Conservation (phyloP, 805 yeast species). For the Candida manassasensis region DNA sequence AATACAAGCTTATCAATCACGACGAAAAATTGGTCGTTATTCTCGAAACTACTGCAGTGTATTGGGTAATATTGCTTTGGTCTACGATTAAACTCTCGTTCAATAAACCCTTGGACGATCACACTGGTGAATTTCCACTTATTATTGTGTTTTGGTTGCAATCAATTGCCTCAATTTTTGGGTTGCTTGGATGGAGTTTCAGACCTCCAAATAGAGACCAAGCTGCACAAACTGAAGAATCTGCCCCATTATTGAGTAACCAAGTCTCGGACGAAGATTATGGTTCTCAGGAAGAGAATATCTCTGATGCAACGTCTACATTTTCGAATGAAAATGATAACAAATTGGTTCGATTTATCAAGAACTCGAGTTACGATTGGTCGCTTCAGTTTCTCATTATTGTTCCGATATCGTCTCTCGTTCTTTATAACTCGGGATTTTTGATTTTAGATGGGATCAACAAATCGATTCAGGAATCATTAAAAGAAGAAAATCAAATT, state of each 20-base stretch:
- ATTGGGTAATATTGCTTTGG: conserved; percentile 53
- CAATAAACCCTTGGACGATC: conserved; percentile 38
- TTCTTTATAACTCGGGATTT: conserved; percentile 52
- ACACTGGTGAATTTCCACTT: conserved; percentile 50
- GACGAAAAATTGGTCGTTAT: conserved; percentile 42
- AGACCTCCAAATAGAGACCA: conserved; percentile 4
- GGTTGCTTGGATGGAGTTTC: conserved; percentile 44
- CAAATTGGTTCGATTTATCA: conserved; percentile 9
- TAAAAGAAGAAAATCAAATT: conserved; percentile 34
- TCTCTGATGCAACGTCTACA: conserved; percentile 9
- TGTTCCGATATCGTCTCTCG: conserved; percentile 59
- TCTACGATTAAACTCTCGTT: conserved; percentile 45
- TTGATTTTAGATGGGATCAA: conserved; percentile 58
- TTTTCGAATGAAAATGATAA: conserved; percentile 8
- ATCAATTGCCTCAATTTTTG: conserved; percentile 46
- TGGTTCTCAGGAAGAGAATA: conserved; percentile 10
- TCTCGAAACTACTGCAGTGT: conserved; percentile 46
- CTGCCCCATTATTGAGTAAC: conserved; percentile 28
- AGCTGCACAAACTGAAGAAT: conserved; percentile 16
- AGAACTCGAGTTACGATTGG: conserved; percentile 73
- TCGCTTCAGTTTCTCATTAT: conserved; percentile 62
- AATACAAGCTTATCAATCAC: conserved; percentile 32
- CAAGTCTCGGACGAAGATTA: conserved; percentile 16
- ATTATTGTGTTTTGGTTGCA: conserved; percentile 44
- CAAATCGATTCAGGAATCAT: conserved; percentile 70